These are phyloP conservation scores for Hyaloperonospora brassicae DNA, from an alignment of 352 stramenopile species.

Conservation along the genomic window DNA sequence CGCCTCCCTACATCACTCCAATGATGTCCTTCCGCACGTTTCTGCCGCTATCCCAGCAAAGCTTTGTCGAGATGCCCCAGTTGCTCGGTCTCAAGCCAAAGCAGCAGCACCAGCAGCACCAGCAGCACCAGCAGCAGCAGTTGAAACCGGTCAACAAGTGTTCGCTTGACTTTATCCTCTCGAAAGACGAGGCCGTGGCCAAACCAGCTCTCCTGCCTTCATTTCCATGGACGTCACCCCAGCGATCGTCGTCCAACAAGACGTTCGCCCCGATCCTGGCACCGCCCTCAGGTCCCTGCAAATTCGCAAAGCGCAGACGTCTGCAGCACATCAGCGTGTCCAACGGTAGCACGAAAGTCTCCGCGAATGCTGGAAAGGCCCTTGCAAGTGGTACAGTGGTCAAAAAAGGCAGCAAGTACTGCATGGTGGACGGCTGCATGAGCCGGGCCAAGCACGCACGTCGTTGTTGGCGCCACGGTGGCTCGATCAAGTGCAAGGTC, in stretches of 20 bases:
- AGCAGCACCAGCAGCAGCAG: not conserved
- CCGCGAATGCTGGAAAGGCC: conserved; percentile 14
- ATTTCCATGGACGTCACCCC: conserved; percentile 27
- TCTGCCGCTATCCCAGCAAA: conserved; percentile 29
- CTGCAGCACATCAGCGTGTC: conserved; percentile 24
- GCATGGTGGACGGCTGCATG: conserved; percentile 40
- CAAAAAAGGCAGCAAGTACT: conserved; percentile 55
- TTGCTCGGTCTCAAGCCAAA: conserved; percentile 25
- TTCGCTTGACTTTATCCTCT: conserved; percentile 50
- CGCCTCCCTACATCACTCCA: conserved; percentile 14
- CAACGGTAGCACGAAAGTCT: conserved; percentile 25
- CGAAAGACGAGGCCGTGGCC: conserved; percentile 14
- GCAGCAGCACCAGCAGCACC: not conserved
- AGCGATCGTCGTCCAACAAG: conserved; percentile 29
- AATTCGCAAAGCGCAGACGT: conserved; percentile 26
- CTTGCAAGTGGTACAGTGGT: conserved; percentile 18
- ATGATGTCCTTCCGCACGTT: conserved; percentile 38
- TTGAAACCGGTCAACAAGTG: conserved; percentile 36
- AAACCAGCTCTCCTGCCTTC: conserved; percentile 20
- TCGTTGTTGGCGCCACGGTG: conserved; percentile 48
- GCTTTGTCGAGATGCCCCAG: conserved; percentile 33
- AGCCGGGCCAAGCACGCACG: conserved; percentile 47
- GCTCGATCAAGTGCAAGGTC: conserved; percentile 54
- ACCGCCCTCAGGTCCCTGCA: conserved; percentile 21
- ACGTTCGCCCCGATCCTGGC: conserved; percentile 29